Evolutionary conservation across 2,329 filamentous ascomycete genomes (phyloP).

Genomic region (Sporothrix humicola): DNA sequence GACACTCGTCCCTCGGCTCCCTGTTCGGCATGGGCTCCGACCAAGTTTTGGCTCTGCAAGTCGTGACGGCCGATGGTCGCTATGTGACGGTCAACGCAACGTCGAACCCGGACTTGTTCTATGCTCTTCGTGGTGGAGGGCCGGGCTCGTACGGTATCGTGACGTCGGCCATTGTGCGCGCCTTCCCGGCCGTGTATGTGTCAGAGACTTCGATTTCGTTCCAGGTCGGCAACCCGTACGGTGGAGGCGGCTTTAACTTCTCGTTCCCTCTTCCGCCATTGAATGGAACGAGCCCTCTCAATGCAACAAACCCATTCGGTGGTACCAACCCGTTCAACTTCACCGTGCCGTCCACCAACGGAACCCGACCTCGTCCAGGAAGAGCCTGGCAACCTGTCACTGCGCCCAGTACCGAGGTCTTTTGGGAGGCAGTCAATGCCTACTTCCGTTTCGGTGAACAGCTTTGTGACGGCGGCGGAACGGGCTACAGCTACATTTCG

Average conservation of each 20-base stretch:
- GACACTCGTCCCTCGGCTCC: slow-evolving; percentile 55
- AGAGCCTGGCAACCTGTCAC: background rate
- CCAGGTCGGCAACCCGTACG: slow-evolving; percentile 25
- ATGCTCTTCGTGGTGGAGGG: slow-evolving; percentile 61
- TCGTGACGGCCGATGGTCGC: slow-evolving; percentile 54
- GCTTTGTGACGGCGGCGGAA: slow-evolving; percentile 46
- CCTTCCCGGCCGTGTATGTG: slow-evolving; percentile 35
- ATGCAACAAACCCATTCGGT: slow-evolving; percentile 25
- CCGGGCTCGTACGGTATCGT: slow-evolving; percentile 38
- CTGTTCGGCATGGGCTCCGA: slow-evolving; percentile 58
- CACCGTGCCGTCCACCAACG: background rate
- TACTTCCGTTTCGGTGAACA: slow-evolving; percentile 46
- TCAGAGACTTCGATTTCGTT: slow-evolving; percentile 33
- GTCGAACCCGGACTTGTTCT: slow-evolving; percentile 59
- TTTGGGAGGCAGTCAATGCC: slow-evolving; percentile 45
- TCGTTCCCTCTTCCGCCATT: background rate
- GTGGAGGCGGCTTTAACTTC: background rate
- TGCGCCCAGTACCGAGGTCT: slow-evolving; percentile 34
- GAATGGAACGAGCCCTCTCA: slow-evolving; percentile 16
- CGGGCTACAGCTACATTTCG: slow-evolving; percentile 47
- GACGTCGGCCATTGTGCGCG: slow-evolving; percentile 36
- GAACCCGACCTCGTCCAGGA: background rate
- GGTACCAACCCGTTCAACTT: slow-evolving; percentile 16
- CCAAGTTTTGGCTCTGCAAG: slow-evolving; percentile 54
- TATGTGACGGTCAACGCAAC: slow-evolving; percentile 49